Conservation (phyloP, 2,329 filamentous ascomycete species). For the Capronia americana region DNA sequence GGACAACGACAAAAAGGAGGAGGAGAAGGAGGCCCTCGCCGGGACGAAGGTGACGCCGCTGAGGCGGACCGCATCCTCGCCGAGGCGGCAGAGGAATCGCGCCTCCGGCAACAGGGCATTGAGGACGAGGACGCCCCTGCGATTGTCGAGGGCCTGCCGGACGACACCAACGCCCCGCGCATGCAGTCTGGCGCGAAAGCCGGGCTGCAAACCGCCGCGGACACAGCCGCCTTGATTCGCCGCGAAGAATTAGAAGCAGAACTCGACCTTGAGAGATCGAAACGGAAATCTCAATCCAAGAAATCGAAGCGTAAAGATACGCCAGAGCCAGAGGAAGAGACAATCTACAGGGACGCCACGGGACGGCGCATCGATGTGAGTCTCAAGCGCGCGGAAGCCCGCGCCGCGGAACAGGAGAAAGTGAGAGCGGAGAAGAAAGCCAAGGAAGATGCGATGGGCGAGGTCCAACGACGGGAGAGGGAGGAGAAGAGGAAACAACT, state of each 20-base stretch:
- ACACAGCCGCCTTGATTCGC: constrained; percentile 74
- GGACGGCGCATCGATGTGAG: constrained; percentile 92
- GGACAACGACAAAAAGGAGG: constrained; percentile 20
- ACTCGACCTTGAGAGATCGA: constrained; percentile 1
- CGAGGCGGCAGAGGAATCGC: constrained; percentile 71
- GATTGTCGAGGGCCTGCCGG: constrained; percentile 45
- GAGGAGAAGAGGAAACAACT: constrained; percentile 70
- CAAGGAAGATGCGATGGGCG: constrained; percentile 76
- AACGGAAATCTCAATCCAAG: constrained; percentile 24
- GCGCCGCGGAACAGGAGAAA: constrained; percentile 77
- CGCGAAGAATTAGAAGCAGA: constrained; percentile 62
- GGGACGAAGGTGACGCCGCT: constrained; percentile 44
- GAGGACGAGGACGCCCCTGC: constrained; percentile 58
- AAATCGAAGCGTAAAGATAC: constrained; percentile 44
- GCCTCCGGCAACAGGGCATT: constrained; percentile 53
- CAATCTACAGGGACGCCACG: constrained; percentile 93
- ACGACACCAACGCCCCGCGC: constrained; percentile 48
- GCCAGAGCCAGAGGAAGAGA: constrained; percentile 68
- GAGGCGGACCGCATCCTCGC: constrained; percentile 81
- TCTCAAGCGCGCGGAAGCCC: constrained; percentile 85
- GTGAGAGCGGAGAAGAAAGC: constrained; percentile 69
- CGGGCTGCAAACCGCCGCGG: constrained; percentile 81
- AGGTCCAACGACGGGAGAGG: constrained; percentile 77
- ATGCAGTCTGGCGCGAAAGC: constrained; percentile 91
- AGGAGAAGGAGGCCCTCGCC: background rate